These are phyloP conservation scores for Aspergillus sp. DNA, from an alignment of 2,329 filamentous ascomycete genomes.

Conservation along the genomic window DNA sequence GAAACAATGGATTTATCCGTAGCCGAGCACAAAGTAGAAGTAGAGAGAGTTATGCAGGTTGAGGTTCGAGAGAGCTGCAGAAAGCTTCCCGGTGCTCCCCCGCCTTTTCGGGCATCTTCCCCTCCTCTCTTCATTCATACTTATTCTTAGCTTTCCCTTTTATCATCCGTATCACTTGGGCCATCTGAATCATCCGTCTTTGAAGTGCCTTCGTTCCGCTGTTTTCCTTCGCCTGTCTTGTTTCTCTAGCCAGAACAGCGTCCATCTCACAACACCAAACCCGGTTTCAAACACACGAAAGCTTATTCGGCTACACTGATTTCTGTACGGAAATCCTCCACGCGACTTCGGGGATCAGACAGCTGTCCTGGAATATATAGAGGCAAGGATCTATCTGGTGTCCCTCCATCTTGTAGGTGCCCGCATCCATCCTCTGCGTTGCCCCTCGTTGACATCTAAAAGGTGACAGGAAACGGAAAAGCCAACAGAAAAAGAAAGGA, in stretches of 20 bases:
- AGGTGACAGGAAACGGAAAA: neutral
- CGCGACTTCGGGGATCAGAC: constrained; percentile 8
- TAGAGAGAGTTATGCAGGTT: too few relatives aligned
- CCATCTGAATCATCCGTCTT: constrained; percentile 12
- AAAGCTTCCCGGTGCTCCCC: constrained; percentile 10
- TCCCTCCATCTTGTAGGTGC: constrained; percentile 16
- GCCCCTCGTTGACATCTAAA: neutral
- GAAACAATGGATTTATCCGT: neutral
- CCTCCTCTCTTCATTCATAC: neutral
- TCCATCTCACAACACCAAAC: neutral
- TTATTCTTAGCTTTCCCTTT: constrained; percentile 13
- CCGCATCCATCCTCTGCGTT: constrained; percentile 1
- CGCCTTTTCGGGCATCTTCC: constrained; percentile 8
- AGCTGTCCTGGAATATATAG: neutral
- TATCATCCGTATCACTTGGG: neutral
- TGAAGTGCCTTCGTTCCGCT: constrained; percentile 4
- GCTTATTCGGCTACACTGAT: neutral
- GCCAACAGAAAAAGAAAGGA: constrained; percentile 6
- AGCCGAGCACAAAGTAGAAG: too few relatives aligned
- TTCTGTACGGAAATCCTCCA: constrained; percentile 10
- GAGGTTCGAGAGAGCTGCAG: neutral
- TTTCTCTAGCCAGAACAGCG: neutral
- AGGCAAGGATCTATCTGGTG: constrained; percentile 1
- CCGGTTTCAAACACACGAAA: neutral
- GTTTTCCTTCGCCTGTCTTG: constrained; percentile 6